Evolutionary conservation across 192 early-diverging fungal species (phyloP).

Genomic region (Backusella tuberculispora): DNA sequence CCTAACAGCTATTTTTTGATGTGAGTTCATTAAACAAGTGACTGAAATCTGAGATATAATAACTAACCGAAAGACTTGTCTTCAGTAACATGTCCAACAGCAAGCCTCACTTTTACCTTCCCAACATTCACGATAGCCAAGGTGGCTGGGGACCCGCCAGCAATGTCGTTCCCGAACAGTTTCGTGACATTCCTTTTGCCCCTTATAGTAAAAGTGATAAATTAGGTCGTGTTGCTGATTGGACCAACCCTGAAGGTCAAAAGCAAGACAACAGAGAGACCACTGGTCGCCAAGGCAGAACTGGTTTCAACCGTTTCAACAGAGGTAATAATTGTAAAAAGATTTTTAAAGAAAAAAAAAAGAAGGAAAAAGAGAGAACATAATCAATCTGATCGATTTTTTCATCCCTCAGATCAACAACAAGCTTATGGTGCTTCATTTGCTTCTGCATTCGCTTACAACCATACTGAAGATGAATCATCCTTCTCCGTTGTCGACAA

Average conservation of each 20-base stretch:
- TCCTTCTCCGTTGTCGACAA: constrained; percentile 94
- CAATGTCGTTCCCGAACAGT: constrained; percentile 63
- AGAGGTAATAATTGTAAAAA: constrained; percentile 27
- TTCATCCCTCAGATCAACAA: constrained; percentile 50
- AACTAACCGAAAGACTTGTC: not conserved
- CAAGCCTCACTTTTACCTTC: constrained; percentile 70
- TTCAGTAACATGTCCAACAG: constrained; percentile 10
- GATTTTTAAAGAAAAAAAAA: not conserved
- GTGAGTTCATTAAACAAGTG: not conserved
- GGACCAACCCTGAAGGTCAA: constrained; percentile 67
- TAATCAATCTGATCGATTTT: not conserved
- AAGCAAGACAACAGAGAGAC: constrained; percentile 65
- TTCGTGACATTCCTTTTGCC: constrained; percentile 88
- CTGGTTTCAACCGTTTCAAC: constrained; percentile 46
- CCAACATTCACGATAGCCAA: constrained; percentile 78
- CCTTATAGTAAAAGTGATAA: constrained; percentile 96
- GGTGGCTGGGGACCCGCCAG: constrained; percentile 87
- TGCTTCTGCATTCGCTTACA: constrained; percentile 86
- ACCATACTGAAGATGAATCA: constrained; percentile 88
- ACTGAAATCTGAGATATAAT: not conserved
- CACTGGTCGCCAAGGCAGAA: constrained; percentile 51
- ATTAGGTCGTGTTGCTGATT: constrained; percentile 93
- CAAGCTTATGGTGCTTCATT: constrained; percentile 87
- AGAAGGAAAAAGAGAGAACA: not conserved
- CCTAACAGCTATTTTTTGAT: constrained; percentile 8